These are phyloP conservation scores for Vitellaria paradoxa DNA, from an alignment of 179 eudicot species.

Conservation along the genomic window DNA sequence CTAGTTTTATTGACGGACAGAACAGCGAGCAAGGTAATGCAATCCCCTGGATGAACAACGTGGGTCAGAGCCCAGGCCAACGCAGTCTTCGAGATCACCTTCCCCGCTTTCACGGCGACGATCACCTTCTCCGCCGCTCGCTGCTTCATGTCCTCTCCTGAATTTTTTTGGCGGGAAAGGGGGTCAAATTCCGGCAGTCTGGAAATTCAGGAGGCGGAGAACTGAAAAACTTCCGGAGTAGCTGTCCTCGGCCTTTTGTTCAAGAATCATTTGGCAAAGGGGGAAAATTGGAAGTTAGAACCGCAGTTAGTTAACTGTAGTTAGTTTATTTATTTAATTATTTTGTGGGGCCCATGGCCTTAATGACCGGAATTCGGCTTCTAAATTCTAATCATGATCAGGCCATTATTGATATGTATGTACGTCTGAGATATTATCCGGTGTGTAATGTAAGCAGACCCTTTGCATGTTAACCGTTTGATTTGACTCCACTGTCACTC, in stretches of 20 bases:
- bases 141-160: slow-evolving; percentile 25
- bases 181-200: not conserved
- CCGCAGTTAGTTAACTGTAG: slow-evolving; percentile 1
- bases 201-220: not conserved
- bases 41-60: slow-evolving; percentile 71
- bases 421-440: not conserved
- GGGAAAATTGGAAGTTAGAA: not conserved
- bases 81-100: slow-evolving; percentile 55
- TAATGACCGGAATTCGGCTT: not conserved
- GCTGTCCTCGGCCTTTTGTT: not conserved
- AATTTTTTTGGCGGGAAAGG: slow-evolving; percentile 42
- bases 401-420: not conserved
- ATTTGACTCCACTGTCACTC: not conserved
- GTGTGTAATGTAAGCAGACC: not conserved
- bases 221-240: not conserved
- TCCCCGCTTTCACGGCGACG: slow-evolving; percentile 80
- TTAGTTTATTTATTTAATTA: not conserved
- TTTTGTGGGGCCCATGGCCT: not conserved
- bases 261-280: not conserved
- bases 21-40: slow-evolving; percentile 73
- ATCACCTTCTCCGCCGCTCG: slow-evolving; percentile 40
- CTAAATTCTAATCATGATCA: not conserved
- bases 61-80: slow-evolving; percentile 84
- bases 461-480: not conserved
- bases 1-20: slow-evolving; percentile 43